These are phyloP conservation scores for Pseudocercospora pini-densiflorae DNA, from an alignment of 2,329 filamentous ascomycete genomes.

Conservation along the genomic window DNA sequence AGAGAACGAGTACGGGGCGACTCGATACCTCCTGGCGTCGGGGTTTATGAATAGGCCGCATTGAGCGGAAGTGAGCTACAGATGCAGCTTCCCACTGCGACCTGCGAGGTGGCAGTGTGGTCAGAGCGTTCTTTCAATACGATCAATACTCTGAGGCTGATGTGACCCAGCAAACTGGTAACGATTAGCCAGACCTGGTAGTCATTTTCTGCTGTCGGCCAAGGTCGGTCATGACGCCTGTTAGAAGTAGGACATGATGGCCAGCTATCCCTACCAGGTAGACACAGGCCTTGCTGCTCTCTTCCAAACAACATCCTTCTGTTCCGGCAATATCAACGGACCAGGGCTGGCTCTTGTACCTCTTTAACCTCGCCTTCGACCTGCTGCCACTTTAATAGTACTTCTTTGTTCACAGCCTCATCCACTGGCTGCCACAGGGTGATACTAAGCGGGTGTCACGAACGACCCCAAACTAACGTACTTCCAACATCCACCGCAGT, in stretches of 20 bases:
- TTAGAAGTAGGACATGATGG: slow-evolving; percentile 32
- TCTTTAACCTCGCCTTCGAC: slow-evolving; percentile 25
- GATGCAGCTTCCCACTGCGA: slow-evolving; percentile 55
- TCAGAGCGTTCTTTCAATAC: slow-evolving; percentile 50
- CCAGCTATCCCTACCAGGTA: slow-evolving; percentile 37
- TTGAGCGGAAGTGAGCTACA: slow-evolving; percentile 46
- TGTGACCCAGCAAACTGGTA: slow-evolving; percentile 44
- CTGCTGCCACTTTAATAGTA: slow-evolving; percentile 27
- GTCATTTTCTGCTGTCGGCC: slow-evolving; percentile 35
- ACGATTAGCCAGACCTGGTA: slow-evolving; percentile 33
- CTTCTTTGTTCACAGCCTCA: slow-evolving; percentile 34
- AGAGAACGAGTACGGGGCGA: slow-evolving; percentile 19
- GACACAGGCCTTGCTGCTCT: slow-evolving; percentile 31
- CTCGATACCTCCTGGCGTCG: slow-evolving; percentile 34
- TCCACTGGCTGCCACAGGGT: slow-evolving; percentile 28
- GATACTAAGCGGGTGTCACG: slow-evolving; percentile 31
- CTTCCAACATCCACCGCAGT: slow-evolving; percentile 25
- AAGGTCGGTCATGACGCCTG: slow-evolving; percentile 37
- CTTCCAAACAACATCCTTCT: slow-evolving; percentile 31
- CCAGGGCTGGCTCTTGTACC: slow-evolving; percentile 24
- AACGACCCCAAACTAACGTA: slow-evolving; percentile 27
- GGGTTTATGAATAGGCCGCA: slow-evolving; percentile 42
- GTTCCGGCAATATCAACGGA: slow-evolving; percentile 27
- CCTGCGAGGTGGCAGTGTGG: slow-evolving; percentile 44
- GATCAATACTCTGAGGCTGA: slow-evolving; percentile 49